phyloP scores from a whole-genome alignment of 225 moss, liverwort and hornwort species.

The Antitrichia curtipendula region DNA sequence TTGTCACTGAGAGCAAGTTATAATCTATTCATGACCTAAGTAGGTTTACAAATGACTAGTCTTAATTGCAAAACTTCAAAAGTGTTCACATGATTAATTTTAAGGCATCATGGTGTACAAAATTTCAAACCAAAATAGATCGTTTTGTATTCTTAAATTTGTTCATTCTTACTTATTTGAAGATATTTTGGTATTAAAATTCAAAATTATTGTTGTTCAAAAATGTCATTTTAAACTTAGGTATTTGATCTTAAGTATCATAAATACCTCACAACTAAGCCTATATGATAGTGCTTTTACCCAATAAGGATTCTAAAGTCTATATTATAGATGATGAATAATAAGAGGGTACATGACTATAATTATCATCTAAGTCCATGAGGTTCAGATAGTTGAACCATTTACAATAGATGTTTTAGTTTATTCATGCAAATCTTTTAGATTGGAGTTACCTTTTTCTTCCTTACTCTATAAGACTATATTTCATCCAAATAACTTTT shows the following conservation, averaged over 20 bases:
- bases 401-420: accelerated
- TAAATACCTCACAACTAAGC: accelerated
- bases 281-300: background rate
- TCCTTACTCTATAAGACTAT: background rate
- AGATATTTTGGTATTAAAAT: background rate
- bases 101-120: accelerated
- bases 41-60: background rate
- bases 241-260: background rate
- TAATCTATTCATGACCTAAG: background rate
- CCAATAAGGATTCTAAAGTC: too few relatives aligned
- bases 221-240: background rate
- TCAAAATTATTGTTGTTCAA: background rate
- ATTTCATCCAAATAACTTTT: background rate
- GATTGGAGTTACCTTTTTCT: accelerated
- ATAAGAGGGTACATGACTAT: background rate
- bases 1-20: background rate
- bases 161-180: background rate
- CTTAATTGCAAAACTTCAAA: too few relatives aligned
- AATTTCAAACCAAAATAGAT: accelerated
- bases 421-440: accelerated
- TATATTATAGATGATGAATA: background rate
- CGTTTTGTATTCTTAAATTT: accelerated
- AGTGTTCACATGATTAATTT: accelerated
- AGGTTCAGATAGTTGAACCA: background rate
- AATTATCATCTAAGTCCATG: background rate